Evolutionary conservation across 2,329 filamentous ascomycete genomes (phyloP).

Genomic region (Mollisiaceae sp.): DNA sequence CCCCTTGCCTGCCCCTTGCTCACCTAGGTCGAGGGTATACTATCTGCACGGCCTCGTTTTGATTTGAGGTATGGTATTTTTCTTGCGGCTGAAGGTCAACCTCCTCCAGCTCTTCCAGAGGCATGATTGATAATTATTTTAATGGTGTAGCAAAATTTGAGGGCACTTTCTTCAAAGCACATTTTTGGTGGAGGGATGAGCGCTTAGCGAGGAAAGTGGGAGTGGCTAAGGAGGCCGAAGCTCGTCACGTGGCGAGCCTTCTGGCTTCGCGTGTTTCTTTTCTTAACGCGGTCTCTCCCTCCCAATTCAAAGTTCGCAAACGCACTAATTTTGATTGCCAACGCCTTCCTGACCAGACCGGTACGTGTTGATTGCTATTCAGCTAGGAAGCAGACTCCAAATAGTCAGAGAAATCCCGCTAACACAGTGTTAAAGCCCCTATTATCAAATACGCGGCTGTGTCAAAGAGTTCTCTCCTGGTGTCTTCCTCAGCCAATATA

Average conservation of each 20-base stretch:
- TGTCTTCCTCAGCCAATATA: background rate
- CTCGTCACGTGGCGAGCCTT: background rate
- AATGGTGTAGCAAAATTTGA: background rate
- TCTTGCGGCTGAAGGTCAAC: background rate
- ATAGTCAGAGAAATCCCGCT: background rate
- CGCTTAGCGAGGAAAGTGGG: background rate
- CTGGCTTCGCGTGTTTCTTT: background rate
- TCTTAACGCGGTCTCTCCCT: background rate
- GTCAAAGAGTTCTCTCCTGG: background rate
- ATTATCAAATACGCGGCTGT: background rate
- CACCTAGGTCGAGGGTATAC: no score
- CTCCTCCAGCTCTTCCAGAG: background rate
- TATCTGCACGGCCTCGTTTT: background rate
- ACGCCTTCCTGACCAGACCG: background rate
- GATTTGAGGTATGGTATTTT: background rate
- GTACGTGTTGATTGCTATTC: background rate
- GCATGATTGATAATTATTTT: background rate
- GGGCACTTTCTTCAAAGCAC: background rate
- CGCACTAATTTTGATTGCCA: background rate
- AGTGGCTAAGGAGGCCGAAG: constrained; percentile 3
- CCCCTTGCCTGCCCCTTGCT: background rate
- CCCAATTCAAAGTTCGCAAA: background rate
- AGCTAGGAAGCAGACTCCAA: background rate
- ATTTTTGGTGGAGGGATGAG: background rate
- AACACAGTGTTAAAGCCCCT: background rate